Evolutionary conservation across 495 filamentous ascomycete species (phyloP).

Genomic region (Penicillium waksmanii): DNA sequence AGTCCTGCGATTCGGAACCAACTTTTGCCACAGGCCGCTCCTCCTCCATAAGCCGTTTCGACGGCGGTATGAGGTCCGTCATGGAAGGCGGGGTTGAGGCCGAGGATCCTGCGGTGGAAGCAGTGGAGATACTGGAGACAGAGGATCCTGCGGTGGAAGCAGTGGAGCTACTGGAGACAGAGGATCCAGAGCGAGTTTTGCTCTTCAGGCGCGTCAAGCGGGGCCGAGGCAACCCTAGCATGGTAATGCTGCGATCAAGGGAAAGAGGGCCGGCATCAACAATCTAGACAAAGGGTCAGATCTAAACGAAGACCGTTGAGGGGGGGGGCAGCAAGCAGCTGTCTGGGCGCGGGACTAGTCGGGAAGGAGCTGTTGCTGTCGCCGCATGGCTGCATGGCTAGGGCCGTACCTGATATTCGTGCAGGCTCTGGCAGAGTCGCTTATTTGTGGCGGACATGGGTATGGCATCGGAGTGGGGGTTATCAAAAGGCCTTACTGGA

Average conservation of each 20-base stretch:
- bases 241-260: slow-evolving; percentile 37
- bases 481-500: slow-evolving; percentile 6
- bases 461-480: neutral
- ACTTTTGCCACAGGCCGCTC: neutral
- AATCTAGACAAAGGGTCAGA: neutral
- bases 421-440: slow-evolving; percentile 21
- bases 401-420: slow-evolving; percentile 18
- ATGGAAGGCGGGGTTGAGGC: neutral
- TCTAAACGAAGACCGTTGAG: neutral
- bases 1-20: slow-evolving; percentile 9
- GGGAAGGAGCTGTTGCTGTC: slow-evolving; percentile 4
- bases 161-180: slow-evolving; percentile 18
- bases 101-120: slow-evolving; percentile 19
- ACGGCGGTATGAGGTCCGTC: slow-evolving; percentile 8
- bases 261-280: slow-evolving; percentile 32
- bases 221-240: slow-evolving; percentile 33
- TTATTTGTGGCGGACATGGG: slow-evolving; percentile 20
- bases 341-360: slow-evolving; percentile 7
- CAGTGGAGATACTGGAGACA: slow-evolving; percentile 15
- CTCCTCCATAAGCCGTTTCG: neutral
- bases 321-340: neutral
- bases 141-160: slow-evolving; percentile 24
- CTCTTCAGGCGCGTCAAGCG: slow-evolving; percentile 31
- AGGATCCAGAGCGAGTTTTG: slow-evolving; percentile 22
- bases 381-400: slow-evolving; percentile 4